Evolutionary conservation across 805 yeast species (phyloP).

Genomic region (Pichia cabralensis): DNA sequence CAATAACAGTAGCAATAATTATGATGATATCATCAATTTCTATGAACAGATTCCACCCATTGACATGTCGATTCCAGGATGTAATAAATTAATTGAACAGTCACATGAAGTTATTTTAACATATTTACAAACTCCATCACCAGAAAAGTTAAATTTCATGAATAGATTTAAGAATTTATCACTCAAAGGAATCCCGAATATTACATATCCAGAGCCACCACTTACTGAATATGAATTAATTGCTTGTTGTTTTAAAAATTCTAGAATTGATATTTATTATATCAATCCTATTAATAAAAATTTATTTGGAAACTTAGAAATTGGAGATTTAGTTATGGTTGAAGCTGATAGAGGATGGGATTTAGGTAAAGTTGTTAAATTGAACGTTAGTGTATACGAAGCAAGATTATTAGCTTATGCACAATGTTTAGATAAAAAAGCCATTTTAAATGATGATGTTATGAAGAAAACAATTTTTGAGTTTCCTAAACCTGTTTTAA

Average conservation of each 20-base stretch:
- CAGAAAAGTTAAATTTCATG: too few species aligned
- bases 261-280: constrained; percentile 70
- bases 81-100: too few species aligned
- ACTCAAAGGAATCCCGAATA: too few species aligned
- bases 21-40: too few species aligned
- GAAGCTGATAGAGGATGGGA: constrained; percentile 81
- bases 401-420: constrained; percentile 57
- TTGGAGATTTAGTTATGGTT: constrained; percentile 67
- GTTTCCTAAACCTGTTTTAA: constrained; percentile 58
- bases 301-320: constrained; percentile 25
- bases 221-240: constrained; percentile 35
- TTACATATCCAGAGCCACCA: too few species aligned
- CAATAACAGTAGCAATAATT: too few species aligned
- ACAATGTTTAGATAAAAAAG: constrained; percentile 65
- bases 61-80: too few species aligned
- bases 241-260: constrained; percentile 68
- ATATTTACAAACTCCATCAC: too few species aligned
- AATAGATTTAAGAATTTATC: too few species aligned
- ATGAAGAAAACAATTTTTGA: constrained; percentile 38
- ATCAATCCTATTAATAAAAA: constrained; percentile 30
- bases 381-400: constrained; percentile 51
- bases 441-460: constrained; percentile 23
- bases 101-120: too few species aligned
- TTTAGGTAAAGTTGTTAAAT: constrained; percentile 53
- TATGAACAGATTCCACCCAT: too few species aligned